Evolutionary conservation across 225 moss, liverwort and hornwort species (phyloP).

Genomic region (Marchantia polymorpha): DNA sequence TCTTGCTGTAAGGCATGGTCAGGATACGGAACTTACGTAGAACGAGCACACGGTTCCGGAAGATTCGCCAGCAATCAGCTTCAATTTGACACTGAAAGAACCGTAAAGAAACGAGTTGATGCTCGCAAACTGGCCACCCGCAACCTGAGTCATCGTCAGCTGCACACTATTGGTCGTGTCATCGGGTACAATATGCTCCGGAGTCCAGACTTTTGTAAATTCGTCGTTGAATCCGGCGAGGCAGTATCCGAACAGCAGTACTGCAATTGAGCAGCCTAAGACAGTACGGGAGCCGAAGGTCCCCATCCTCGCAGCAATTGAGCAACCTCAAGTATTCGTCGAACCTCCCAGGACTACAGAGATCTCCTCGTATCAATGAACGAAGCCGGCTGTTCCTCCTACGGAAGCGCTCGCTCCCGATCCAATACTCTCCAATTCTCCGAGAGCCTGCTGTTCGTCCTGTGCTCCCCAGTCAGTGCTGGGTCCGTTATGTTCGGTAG

Average conservation of each 20-base stretch:
- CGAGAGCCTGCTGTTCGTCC: too few species aligned
- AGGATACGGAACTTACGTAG: constrained; percentile 18
- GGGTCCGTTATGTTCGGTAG: too few species aligned
- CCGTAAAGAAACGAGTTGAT: neutral
- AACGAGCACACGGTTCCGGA: constrained; percentile 24
- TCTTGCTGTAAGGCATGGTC: neutral
- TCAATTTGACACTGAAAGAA: constrained; percentile 5
- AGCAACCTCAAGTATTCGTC: too few species aligned
- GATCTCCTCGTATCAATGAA: too few species aligned
- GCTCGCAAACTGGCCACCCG: constrained; percentile 5
- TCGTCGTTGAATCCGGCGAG: neutral
- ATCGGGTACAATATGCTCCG: constrained; percentile 13
- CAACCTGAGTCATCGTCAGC: neutral
- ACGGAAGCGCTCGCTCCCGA: too few species aligned
- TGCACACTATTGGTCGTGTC: neutral
- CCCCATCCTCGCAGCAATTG: neutral
- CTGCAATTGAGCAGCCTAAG: neutral
- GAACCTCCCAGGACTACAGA: too few species aligned
- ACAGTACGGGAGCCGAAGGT: neutral
- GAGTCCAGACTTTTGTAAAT: constrained; percentile 7
- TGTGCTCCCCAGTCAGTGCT: too few species aligned
- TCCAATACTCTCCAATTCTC: too few species aligned
- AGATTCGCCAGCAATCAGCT: constrained; percentile 21
- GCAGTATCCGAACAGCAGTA: constrained; percentile 4
- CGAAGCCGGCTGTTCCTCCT: too few species aligned